Evolutionary conservation across 2,329 filamentous ascomycete genomes (phyloP).

Genomic region (Colletotrichum incanum): DNA sequence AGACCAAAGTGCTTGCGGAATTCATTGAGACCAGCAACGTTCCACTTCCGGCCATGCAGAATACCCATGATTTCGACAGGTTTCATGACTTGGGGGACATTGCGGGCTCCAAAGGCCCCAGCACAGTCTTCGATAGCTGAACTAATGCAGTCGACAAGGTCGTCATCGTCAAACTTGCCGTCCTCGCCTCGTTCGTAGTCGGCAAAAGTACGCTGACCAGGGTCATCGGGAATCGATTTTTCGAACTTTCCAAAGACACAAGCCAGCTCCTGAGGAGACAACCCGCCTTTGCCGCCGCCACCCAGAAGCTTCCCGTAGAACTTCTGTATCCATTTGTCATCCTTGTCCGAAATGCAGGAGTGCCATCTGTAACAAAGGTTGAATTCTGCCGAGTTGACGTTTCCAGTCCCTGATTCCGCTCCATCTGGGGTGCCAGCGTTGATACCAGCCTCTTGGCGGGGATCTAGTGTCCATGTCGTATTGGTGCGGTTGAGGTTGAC

Average conservation of each 20-base stretch:
- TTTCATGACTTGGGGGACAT: slow-evolving; percentile 81
- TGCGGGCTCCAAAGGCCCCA: slow-evolving; percentile 80
- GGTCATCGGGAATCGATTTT: slow-evolving; percentile 73
- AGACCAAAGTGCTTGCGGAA: slow-evolving; percentile 88
- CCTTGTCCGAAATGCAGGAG: slow-evolving; percentile 80
- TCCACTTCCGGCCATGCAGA: slow-evolving; percentile 82
- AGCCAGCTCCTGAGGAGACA: slow-evolving; percentile 74
- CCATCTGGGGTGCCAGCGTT: slow-evolving; percentile 67
- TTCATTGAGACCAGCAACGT: slow-evolving; percentile 84
- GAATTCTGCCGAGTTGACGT: slow-evolving; percentile 90
- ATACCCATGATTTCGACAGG: slow-evolving; percentile 87
- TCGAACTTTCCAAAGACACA: slow-evolving; percentile 76
- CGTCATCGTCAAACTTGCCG: slow-evolving; percentile 82
- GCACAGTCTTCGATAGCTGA: slow-evolving; percentile 84
- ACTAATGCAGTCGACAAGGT: slow-evolving; percentile 79
- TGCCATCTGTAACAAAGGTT: slow-evolving; percentile 93
- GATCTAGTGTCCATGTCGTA: slow-evolving; percentile 80
- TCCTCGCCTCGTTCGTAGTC: slow-evolving; percentile 75
- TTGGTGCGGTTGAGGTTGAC: slow-evolving; percentile 80
- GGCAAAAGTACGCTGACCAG: slow-evolving; percentile 78
- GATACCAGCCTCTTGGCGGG: slow-evolving; percentile 77
- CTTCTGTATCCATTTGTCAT: slow-evolving; percentile 85
- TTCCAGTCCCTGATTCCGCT: slow-evolving; percentile 81
- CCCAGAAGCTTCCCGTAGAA: slow-evolving; percentile 75
- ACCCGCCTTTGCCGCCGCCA: slow-evolving; percentile 60